Evolutionary conservation across 2,329 filamentous ascomycete species (phyloP), one percentile per base, ranked within the genome.

Genomic region (Sclerotinia nivalis): DNA sequence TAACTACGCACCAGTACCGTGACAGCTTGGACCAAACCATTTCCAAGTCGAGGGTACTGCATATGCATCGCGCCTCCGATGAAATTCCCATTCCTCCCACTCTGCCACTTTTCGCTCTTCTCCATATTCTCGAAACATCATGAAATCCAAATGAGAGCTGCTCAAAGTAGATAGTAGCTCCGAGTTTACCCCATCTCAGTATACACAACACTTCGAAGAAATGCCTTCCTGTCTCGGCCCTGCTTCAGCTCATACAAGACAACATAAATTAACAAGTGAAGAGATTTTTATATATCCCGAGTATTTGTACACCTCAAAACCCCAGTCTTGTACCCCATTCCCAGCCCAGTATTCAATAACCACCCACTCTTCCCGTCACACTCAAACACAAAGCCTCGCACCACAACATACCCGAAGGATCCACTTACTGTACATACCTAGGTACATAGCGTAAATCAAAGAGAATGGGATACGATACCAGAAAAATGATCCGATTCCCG

Each of bases 181-280:
- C 47, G 60, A 64, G 31, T 52, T 13, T 9, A 28, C 20, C 18
- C 20, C 31, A n/a, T 62, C 43, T 7, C 40, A 45, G 8, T 31
- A n/a, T 62, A 40, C 47, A 25, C 47, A 52, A 22, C 13, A 8
- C 47, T 12, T 25, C 31, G 4, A 22, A 34, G 34, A 8, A 20
- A 13, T 12, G 10, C 22, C 15, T 40, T 22, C 47, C 34, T 40
- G 61, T 64, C 61, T 64, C 47, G 31, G 31, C 22, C 47, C 61
- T 40, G 47, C 28, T 52, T 47, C 61, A 64, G 61, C 61, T 52
- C 34, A 52, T 64, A 52, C 61, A 64, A 64, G 61, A 64, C 58
- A 43, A 45, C 40, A 43, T 3, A 60, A 28, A 40, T 43, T 13
- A 60, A 60, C 37, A 28, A 28, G 13, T 20, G 37, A 60, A 60